A percentile compares a stretch with the other conserved stretches of the same genome.
Conservation (phyloP, 2,329 filamentous ascomycete genomes). For the Clonostachys sp. region DNA sequence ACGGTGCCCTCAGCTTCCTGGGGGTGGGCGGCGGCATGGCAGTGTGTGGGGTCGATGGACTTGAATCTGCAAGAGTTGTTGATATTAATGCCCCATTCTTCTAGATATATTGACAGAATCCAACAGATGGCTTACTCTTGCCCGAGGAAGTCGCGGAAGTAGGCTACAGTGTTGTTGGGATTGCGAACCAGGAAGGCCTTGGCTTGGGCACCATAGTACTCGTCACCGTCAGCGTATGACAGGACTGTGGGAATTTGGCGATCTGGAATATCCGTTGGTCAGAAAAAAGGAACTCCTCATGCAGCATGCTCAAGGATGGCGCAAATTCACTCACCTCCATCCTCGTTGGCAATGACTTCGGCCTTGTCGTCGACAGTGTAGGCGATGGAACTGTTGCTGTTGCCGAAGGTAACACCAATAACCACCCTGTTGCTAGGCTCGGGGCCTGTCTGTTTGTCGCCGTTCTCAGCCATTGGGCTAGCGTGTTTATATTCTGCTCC, state of each 20-base stretch:
- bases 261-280: conserved; percentile 47
- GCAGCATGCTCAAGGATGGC: background rate
- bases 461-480: conserved; percentile 40
- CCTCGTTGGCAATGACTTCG: conserved; percentile 98
- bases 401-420: conserved; percentile 97
- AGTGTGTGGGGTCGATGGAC: conserved; percentile 92
- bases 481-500: conserved; percentile 4
- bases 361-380: conserved; percentile 90
- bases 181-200: conserved; percentile 93
- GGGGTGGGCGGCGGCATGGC: conserved; percentile 89
- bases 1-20: conserved; percentile 67
- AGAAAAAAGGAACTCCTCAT: conserved; percentile 5
- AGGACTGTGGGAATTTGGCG: conserved; percentile 94
- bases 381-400: conserved; percentile 96
- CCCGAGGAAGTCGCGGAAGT: conserved; percentile 93
- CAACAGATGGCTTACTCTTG: conserved; percentile 64
- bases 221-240: conserved; percentile 92
- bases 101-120: background rate
- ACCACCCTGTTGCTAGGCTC: conserved; percentile 60
- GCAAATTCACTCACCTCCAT: conserved; percentile 62
- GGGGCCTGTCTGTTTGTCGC: conserved; percentile 33
- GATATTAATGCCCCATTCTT: conserved; percentile 2
- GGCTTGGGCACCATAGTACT: conserved; percentile 94
- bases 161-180: conserved; percentile 86
- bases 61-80: conserved; percentile 59